A percentile compares a stretch with the other conserved stretches of the same genome.
phyloP scores from a whole-genome alignment of 2,329 filamentous ascomycete genomes.

The Cladosporium sp. region DNA sequence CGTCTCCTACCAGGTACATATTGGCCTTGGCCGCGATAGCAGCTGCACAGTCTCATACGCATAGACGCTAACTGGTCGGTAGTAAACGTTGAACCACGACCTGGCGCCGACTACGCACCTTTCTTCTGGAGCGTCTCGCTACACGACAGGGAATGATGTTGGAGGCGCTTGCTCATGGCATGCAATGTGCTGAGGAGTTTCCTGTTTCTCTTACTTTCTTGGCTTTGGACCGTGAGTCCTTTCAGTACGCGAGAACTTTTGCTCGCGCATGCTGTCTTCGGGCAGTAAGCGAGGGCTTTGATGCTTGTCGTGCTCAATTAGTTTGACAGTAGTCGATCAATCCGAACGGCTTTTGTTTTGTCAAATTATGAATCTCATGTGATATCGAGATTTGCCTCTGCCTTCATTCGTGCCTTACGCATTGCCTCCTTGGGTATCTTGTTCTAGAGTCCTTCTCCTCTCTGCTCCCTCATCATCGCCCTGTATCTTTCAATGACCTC shows the following conservation, averaged over 20 bases:
- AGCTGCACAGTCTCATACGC: conserved; percentile 12
- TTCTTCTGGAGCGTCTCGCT: neutral
- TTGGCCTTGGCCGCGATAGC: neutral
- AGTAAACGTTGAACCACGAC: neutral
- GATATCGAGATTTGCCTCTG: neutral
- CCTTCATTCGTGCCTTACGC: neutral
- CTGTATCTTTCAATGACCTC: conserved; percentile 74
- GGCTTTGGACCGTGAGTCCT: neutral
- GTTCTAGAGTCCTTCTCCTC: conserved; percentile 2
- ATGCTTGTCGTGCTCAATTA: neutral
- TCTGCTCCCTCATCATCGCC: conserved; percentile 60
- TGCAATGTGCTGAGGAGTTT: neutral
- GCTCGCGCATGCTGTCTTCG: neutral
- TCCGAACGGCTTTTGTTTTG: conserved; percentile 9
- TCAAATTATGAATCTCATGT: neutral
- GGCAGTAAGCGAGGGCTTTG: neutral
- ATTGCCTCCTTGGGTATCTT: conserved; percentile 15
- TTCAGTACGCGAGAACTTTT: neutral
- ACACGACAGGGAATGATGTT: neutral
- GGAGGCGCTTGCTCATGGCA: conserved; percentile 1
- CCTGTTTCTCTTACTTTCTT: neutral
- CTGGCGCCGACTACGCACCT: neutral
- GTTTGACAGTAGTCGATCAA: neutral
- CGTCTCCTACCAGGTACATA: neutral
- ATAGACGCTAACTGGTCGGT: neutral